A percentile compares a stretch with the other conserved stretches of the same genome.
Conservation (phyloP, 345 rosid genomes). For the Camelina neglecta region DNA sequence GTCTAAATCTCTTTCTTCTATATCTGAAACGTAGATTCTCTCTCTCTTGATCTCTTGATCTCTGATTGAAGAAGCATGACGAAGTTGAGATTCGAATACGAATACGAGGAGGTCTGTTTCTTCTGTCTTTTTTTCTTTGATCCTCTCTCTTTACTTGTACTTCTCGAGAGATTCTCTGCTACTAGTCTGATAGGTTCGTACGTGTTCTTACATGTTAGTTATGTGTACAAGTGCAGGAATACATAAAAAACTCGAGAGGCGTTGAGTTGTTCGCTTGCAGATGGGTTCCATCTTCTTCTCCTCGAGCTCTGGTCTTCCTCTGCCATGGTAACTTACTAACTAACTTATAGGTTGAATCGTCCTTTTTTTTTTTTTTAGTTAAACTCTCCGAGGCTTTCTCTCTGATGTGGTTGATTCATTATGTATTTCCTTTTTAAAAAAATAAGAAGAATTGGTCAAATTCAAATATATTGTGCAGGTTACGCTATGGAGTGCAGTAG, state of each 20-base stretch:
- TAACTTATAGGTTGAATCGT: neutral
- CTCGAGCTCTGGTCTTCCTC: constrained; percentile 85
- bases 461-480: constrained; percentile 55
- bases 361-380: too few species aligned
- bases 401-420: neutral
- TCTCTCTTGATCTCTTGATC: too few species aligned
- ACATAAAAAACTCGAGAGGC: constrained; percentile 74
- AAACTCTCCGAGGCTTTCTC: neutral
- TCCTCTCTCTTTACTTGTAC: neutral
- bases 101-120: constrained; percentile 37
- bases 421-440: neutral
- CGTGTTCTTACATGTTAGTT: neutral
- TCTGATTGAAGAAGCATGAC: too few species aligned
- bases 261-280: constrained; percentile 77
- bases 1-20: constrained; percentile 1
- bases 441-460: constrained; percentile 39
- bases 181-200: neutral
- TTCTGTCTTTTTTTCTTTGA: neutral
- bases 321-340: constrained; percentile 68
- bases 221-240: too few species aligned
- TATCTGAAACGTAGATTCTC: too few species aligned
- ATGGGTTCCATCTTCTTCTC: constrained; percentile 80
- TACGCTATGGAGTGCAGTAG: constrained; percentile 96
- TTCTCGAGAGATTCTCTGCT: neutral
- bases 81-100: constrained; percentile 15